phyloP scores from a whole-genome alignment of 768 basidiomycete species.

The Mycena vitilis region DNA sequence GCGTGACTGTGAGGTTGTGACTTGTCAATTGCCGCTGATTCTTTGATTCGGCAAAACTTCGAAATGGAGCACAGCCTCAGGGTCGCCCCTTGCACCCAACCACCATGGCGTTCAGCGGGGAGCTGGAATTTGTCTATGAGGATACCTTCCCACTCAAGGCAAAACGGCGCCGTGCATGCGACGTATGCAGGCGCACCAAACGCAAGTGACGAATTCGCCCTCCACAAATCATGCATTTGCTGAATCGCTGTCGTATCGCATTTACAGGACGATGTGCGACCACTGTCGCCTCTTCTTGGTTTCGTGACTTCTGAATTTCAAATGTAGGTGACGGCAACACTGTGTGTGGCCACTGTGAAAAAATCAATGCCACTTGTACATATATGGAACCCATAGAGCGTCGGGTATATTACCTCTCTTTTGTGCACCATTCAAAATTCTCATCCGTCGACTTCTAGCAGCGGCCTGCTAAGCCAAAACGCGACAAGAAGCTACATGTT shows the following conservation, averaged over 20 bases:
- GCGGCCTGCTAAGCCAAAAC: not conserved
- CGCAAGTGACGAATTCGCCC: not conserved
- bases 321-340: not conserved
- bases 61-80: no score
- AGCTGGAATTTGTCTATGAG: not conserved
- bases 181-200: not conserved
- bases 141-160: not conserved
- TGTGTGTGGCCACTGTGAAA: not conserved
- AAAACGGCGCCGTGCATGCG: conserved; percentile 1
- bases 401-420: not conserved
- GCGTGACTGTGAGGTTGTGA: no score
- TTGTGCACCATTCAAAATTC: not conserved
- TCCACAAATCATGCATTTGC: not conserved
- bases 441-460: not conserved
- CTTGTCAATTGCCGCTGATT: no score
- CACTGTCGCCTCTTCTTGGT: not conserved
- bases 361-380: not conserved
- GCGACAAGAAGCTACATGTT: not conserved
- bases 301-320: not conserved
- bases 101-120: not conserved
- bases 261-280: not conserved
- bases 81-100: not conserved
- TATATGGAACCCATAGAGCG: not conserved
- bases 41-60: no score
- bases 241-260: no score